Evolutionary conservation across 2,329 filamentous ascomycete species (phyloP), one percentile per base, ranked within the genome.

Genomic region (Sporothrix mexicana): DNA sequence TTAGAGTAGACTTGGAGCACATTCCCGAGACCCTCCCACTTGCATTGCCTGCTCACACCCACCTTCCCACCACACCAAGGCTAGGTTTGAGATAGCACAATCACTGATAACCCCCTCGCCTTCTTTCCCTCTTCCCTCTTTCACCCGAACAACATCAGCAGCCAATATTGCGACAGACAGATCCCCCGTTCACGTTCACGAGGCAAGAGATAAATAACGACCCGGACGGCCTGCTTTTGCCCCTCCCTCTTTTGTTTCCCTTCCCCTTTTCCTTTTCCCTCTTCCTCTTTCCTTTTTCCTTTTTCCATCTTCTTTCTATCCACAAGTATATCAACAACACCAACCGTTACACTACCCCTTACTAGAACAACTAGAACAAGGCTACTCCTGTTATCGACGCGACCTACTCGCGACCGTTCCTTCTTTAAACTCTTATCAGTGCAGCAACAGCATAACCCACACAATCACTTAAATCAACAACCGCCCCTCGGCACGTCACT

Each of bases 101-200:
- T 36, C 13, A 25, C 55, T 36, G 55, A 59, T 30, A 59, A n/a
- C 51, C 55, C 43, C 61, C 61, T 10, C 51, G 15, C 41, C 41
- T 41, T 43, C n/a, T 55, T 53, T 25, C 45, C 64, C 9, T 8
- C 36, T 51, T 51, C 30, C 66, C 66, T 69, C 47, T 23, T 49
- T 69, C 66, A 53, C 66, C 66, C 64, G 61, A 62, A 47, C 61
- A 13, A 41, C 64, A 68, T 68, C 64, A 68, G 45, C 64, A 68
- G 45, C 45, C 64, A 68, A n/a, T 43, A 62, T 43, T 62, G 36
- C 10, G 25, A 25, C 41, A 55, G 5, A 15, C 43, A 25, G 8
- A 25, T 23, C 6, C 30, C 17, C 36, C 41, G 4, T 41, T 36
- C 36, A 43, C 30, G 23, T 23, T 41, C 47, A 68, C 66, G 13